phyloP scores from a whole-genome alignment of 2,329 filamentous ascomycete genomes.

The Xylariaceae sp. region DNA sequence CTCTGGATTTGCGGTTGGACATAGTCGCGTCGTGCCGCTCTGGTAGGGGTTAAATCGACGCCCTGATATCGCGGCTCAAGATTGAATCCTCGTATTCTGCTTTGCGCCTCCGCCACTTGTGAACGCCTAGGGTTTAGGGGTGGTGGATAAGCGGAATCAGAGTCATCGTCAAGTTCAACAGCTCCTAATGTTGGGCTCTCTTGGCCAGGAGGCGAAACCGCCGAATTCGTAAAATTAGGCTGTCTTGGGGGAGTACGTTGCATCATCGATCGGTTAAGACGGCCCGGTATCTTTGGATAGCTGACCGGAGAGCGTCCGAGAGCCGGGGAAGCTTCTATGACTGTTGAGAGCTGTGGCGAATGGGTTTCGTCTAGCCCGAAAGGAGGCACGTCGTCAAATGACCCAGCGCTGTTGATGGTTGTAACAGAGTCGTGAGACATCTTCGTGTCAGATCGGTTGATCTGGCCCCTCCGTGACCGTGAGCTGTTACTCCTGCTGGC shows the following conservation, averaged over 20 bases:
- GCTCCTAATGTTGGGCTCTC: conserved; percentile 48
- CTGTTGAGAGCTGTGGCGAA: conserved; percentile 48
- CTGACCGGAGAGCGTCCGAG: conserved; percentile 38
- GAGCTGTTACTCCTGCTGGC: conserved; percentile 23
- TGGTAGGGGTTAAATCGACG: not conserved
- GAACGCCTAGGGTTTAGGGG: conserved; percentile 30
- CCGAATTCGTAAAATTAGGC: conserved; percentile 35
- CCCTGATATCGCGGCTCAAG: not conserved
- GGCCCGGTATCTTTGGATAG: conserved; percentile 36
- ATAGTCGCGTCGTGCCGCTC: conserved; percentile 7
- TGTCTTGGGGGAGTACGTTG: conserved; percentile 37
- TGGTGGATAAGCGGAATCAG: conserved; percentile 31
- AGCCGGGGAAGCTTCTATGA: conserved; percentile 47
- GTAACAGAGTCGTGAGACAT: conserved; percentile 42
- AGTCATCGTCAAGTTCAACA: conserved; percentile 29
- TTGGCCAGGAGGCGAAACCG: conserved; percentile 42
- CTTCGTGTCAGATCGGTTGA: conserved; percentile 33
- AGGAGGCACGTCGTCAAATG: conserved; percentile 37
- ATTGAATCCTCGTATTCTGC: not conserved
- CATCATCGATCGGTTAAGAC: conserved; percentile 33
- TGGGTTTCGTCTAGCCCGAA: conserved; percentile 35
- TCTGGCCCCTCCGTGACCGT: conserved; percentile 19
- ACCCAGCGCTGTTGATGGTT: conserved; percentile 40
- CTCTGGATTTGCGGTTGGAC: conserved; percentile 6
- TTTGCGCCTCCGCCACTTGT: conserved; percentile 7